Base-by-base conservation (phyloP, 2,329 filamentous ascomycete genomes). In the Fusarium protoensiforme region DNA sequence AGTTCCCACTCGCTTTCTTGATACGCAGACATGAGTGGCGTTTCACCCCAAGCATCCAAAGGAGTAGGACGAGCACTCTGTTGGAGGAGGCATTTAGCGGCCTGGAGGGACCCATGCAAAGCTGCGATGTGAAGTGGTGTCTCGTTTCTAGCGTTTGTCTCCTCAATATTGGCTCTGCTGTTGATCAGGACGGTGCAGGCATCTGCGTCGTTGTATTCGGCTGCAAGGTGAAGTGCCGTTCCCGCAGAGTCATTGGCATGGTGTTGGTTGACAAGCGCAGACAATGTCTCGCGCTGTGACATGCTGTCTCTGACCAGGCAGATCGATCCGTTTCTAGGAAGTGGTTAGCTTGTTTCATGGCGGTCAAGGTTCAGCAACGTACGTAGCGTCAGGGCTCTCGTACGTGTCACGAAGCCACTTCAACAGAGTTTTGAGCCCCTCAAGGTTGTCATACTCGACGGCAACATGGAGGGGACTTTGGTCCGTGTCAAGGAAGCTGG, bases 81-180 rank as follows among this genome's bases (percentile, higher is more conserved):
- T 4, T 3, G 1, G 16, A 68, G 36, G 4, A 68, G 61, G 3
- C 33, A 11, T 3, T 24, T 29, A 16, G 56, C 54, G n/a, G 48
- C 46, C 9, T 46, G 31, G 3, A 14, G 7, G 7, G 54, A 53
- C 9, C 57, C 56, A 3, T 4, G 3, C 4, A 0, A 0, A 2
- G 61, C 61, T 14, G 65, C 65, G 4, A 9, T 0, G 22, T 68
- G 61, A 38, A 68, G 61, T 4, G 65, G 35, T 11, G 65, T 60
- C 4, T 8, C 3, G 16, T 48, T 46, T 18, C 31, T 1, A 2
- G 1, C 7, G 5, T 63, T 27, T 33, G 10, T 5, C 7, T 27
- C 13, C 5, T 64, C 65, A 5, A 64, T 27, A 11, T 54, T 16
- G 13, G 61, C 65, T 0, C 18, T 3, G 13, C 24, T 22, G 1